Percentiles rank a stretch among this genome's conserved stretches.
phyloP scores from a whole-genome alignment of 2,329 filamentous ascomycete species.

The Trichophyton mentagrophytes region DNA sequence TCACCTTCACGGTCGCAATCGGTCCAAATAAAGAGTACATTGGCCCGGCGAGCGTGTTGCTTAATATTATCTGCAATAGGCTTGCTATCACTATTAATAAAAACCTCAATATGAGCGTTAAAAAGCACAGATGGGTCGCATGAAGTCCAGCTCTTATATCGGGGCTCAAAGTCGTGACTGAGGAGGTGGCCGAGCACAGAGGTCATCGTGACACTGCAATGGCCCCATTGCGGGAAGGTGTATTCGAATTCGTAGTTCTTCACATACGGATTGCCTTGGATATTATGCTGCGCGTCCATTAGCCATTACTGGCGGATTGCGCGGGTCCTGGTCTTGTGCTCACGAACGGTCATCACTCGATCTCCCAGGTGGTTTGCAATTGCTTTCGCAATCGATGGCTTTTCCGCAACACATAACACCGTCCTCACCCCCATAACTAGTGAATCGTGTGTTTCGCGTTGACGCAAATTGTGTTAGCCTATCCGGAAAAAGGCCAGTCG shows the following conservation, averaged over 20 bases:
- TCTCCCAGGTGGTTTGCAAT: conserved; percentile 6
- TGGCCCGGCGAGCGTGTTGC: conserved; percentile 3
- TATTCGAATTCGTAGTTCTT: conserved; percentile 6
- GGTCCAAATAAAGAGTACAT: conserved; percentile 5
- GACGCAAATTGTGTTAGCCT: background rate
- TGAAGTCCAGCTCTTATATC: conserved; percentile 6
- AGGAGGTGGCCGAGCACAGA: conserved; percentile 6
- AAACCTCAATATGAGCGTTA: conserved; percentile 4
- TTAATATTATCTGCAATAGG: conserved; percentile 3
- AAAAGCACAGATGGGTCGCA: conserved; percentile 6
- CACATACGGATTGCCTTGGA: conserved; percentile 5
- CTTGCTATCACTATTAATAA: background rate
- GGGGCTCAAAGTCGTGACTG: conserved; percentile 3
- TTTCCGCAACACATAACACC: conserved; percentile 5
- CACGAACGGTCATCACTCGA: conserved; percentile 4
- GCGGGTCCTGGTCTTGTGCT: background rate
- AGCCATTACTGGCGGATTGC: conserved; percentile 1
- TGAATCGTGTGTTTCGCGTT: background rate
- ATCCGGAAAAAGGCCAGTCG: background rate
- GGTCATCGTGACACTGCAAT: conserved; percentile 5
- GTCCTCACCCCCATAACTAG: conserved; percentile 2
- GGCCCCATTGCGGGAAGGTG: conserved; percentile 3
- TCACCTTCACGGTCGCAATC: conserved; percentile 4
- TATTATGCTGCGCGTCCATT: conserved; percentile 4
- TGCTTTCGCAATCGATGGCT: conserved; percentile 6